These are phyloP conservation scores for Ophiobolus disseminans DNA, from an alignment of 2,329 filamentous ascomycete genomes.

Conservation along the genomic window DNA sequence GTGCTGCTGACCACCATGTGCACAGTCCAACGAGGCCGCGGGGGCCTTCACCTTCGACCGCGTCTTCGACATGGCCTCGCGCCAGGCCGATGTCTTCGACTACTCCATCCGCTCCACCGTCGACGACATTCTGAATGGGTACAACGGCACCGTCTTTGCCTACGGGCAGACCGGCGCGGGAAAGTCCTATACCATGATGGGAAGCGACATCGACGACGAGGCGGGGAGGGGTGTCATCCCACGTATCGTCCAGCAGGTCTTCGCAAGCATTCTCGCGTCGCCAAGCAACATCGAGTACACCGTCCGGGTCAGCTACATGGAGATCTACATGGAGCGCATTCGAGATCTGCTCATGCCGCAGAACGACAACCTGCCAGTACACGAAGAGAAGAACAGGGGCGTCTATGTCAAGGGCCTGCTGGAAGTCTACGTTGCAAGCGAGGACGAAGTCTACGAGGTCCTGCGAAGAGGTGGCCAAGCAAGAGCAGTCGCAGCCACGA, in stretches of 20 bases:
- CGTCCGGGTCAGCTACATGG: slow-evolving; percentile 99
- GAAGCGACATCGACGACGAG: slow-evolving; percentile 89
- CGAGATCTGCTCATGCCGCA: slow-evolving; percentile 89
- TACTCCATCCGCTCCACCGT: slow-evolving; percentile 96
- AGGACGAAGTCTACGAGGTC: slow-evolving; percentile 95
- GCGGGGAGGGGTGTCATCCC: slow-evolving; percentile 92
- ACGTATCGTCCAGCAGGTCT: slow-evolving; percentile 96
- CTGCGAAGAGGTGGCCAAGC: slow-evolving; percentile 91
- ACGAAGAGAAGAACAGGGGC: slow-evolving; percentile 94
- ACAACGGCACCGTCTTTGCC: slow-evolving; percentile 98
- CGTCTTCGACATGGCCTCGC: slow-evolving; percentile 92
- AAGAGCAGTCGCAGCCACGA: slow-evolving; percentile 91
- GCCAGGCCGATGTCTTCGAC: slow-evolving; percentile 93
- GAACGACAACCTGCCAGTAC: slow-evolving; percentile 96
- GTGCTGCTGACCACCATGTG: slow-evolving; percentile 22
- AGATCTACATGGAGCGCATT: slow-evolving; percentile 99
- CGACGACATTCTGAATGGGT: slow-evolving; percentile 97
- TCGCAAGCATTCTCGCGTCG: slow-evolving; percentile 90
- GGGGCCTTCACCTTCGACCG: slow-evolving; percentile 93
- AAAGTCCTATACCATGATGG: slow-evolving; percentile 99
- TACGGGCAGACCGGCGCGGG: slow-evolving; percentile 98
- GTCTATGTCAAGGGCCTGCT: slow-evolving; percentile 96
- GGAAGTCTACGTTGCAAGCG: slow-evolving; percentile 94
- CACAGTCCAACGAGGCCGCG: slow-evolving; percentile 79
- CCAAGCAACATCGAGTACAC: slow-evolving; percentile 96